Base-by-base conservation (phyloP, 2,329 filamentous ascomycete species). In the Coniochaeta sp. region DNA sequence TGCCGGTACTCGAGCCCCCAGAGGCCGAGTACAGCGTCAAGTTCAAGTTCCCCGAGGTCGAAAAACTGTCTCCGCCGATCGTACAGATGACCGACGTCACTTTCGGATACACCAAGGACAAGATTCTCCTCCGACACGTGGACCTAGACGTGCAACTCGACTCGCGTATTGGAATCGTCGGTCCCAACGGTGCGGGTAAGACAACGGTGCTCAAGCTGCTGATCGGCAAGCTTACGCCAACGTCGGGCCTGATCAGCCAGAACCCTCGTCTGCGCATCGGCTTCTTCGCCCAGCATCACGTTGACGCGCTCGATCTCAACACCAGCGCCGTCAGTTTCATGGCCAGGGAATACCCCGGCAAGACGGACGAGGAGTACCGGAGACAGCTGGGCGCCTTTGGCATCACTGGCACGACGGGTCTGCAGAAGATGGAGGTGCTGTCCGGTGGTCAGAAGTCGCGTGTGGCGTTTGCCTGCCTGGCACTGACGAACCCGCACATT, bases 401-500 rank as follows among this genome's bases (percentile, higher is more conserved):
- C 70, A 89, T 89, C 71, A 99, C 95, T 0, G 95, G 95, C 66
- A 99, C 93, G 74, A 98, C 93, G 4, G 93, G 93, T 70, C 81
- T 99, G 59, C 95, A 99, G 72, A 96, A 96, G 78, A 96, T 99
- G 89, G 93, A 78, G 47, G 76, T 97, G 57, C 78, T 99, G 4
- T 99, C 95, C 16, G 95, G 95, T 81, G 95, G 95, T 79, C 95
- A 99, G 72, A 99, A 99, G 75, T 98, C 93, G 58, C 90, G 95
- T 79, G 95, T 99, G 1, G 95, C 95, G 8, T 99, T 99, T 75
- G 93, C 95, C n/a, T 98, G 93, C 72, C 77, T 99, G 63, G 93
- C 92, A 0, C 79, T 99, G 65, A 91, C 88, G 56, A 96, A 98
- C 75, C 95, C 95, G 19, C 95, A 99, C 72, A 98, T 99, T 66